Percentiles rank a stretch among this genome's conserved stretches.
Conservation (phyloP, 2,329 filamentous ascomycete species). For the Lachnellula arida region DNA sequence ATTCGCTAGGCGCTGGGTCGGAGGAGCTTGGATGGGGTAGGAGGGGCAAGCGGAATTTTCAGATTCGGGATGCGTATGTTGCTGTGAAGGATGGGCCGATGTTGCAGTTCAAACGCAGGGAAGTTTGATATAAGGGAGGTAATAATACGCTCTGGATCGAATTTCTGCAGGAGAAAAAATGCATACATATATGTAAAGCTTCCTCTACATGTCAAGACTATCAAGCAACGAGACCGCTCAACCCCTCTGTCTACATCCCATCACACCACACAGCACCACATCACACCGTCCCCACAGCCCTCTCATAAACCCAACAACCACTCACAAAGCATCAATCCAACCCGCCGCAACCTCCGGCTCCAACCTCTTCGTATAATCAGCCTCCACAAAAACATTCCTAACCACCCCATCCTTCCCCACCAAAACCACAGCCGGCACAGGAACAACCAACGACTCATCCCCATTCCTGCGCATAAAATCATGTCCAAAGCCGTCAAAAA, state of each 20-base stretch:
- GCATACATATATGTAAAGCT: too few species aligned
- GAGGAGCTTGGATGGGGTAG: not conserved
- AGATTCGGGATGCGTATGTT: not conserved
- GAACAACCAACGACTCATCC: conserved; percentile 35
- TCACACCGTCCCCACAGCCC: too few species aligned
- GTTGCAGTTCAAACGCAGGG: not conserved
- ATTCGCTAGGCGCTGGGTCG: not conserved
- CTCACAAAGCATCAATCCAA: conserved; percentile 32
- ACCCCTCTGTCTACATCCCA: too few species aligned
- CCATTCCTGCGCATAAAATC: conserved; percentile 35
- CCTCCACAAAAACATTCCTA: conserved; percentile 34
- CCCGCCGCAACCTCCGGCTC: conserved; percentile 33
- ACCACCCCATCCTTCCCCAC: conserved; percentile 35
- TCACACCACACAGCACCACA: too few species aligned
- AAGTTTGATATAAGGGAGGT: too few species aligned
- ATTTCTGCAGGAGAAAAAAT: too few species aligned
- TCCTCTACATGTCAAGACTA: too few species aligned
- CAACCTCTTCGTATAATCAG: conserved; percentile 36
- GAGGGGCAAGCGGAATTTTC: not conserved
- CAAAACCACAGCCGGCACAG: conserved; percentile 37
- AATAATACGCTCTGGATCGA: too few species aligned
- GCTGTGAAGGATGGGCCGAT: not conserved
- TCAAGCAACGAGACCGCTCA: too few species aligned
- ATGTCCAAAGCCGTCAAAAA: conserved; percentile 30
- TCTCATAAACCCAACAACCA: too few species aligned